Evolutionary conservation across 2,329 filamentous ascomycete species (phyloP).

Genomic region (Talaromyces sp.): DNA sequence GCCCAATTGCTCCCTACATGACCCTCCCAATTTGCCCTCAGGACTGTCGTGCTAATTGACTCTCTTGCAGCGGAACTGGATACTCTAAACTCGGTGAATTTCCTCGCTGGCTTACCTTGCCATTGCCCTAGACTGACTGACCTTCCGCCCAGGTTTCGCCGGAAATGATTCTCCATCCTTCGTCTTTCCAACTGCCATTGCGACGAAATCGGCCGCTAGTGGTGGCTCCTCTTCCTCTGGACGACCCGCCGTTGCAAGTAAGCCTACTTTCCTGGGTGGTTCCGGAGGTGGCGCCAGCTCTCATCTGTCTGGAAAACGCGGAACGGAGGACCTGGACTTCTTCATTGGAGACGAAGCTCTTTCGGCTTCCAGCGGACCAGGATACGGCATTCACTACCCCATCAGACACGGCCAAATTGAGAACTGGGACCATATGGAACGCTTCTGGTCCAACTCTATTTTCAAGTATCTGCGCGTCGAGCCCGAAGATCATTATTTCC

Average conservation of each 20-base stretch:
- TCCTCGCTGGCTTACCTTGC: conserved; percentile 6
- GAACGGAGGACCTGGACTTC: conserved; percentile 96
- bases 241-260: conserved; percentile 83
- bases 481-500: conserved; percentile 97
- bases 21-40: conserved; percentile 14
- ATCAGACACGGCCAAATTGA: conserved; percentile 98
- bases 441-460: conserved; percentile 99
- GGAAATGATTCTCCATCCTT: conserved; percentile 99
- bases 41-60: conserved; percentile 13
- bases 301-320: conserved; percentile 83
- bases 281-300: conserved; percentile 77
- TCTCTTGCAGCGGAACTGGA: conserved; percentile 75
- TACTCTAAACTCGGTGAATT: conserved; percentile 93
- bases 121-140: conserved; percentile 32
- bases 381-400: conserved; percentile 94
- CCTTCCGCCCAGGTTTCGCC: conserved; percentile 68
- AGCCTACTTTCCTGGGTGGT: conserved; percentile 90
- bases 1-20: conserved; percentile 35
- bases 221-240: conserved; percentile 75
- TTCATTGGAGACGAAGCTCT: conserved; percentile 98
- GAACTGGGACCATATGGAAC: conserved; percentile 99
- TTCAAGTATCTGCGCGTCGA: conserved; percentile 99
- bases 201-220: conserved; percentile 74
- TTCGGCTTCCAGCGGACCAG: conserved; percentile 73
- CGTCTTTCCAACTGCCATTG: conserved; percentile 97